Conservation (phyloP, 2,329 filamentous ascomycete genomes). For the Stagonosporopsis cucurbitacearum region DNA sequence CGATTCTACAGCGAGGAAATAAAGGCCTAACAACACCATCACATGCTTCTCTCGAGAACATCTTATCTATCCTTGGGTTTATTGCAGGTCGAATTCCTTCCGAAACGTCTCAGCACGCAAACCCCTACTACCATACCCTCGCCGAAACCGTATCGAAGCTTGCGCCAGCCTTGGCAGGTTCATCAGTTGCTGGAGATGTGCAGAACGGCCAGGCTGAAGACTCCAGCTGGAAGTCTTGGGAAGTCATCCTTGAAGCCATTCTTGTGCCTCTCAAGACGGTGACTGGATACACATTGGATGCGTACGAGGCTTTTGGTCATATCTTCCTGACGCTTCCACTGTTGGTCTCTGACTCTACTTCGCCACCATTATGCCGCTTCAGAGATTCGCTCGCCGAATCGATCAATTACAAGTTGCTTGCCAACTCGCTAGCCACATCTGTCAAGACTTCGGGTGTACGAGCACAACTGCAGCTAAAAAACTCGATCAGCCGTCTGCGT, state of each 20-base stretch:
- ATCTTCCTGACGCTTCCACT: constrained; percentile 53
- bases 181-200: background rate
- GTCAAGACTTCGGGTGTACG: constrained; percentile 37
- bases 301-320: constrained; percentile 48
- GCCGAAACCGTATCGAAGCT: constrained; percentile 32
- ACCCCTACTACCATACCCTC: constrained; percentile 43
- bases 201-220: background rate
- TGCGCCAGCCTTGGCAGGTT: constrained; percentile 8
- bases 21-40: constrained; percentile 17
- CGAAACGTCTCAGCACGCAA: constrained; percentile 42
- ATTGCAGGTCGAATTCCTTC: constrained; percentile 43
- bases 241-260: constrained; percentile 30
- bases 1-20: constrained; percentile 37
- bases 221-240: constrained; percentile 10
- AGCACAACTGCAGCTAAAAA: constrained; percentile 37
- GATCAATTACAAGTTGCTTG: constrained; percentile 59
- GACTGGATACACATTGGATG: constrained; percentile 45
- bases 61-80: constrained; percentile 36
- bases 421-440: constrained; percentile 39
- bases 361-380: constrained; percentile 32
- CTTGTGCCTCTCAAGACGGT: constrained; percentile 42
- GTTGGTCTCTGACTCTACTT: constrained; percentile 39
- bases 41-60: constrained; percentile 18
- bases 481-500: constrained; percentile 58
- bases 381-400: constrained; percentile 52